phyloP scores from a whole-genome alignment of 495 filamentous ascomycete genomes.

The Aspergillus steynii region DNA sequence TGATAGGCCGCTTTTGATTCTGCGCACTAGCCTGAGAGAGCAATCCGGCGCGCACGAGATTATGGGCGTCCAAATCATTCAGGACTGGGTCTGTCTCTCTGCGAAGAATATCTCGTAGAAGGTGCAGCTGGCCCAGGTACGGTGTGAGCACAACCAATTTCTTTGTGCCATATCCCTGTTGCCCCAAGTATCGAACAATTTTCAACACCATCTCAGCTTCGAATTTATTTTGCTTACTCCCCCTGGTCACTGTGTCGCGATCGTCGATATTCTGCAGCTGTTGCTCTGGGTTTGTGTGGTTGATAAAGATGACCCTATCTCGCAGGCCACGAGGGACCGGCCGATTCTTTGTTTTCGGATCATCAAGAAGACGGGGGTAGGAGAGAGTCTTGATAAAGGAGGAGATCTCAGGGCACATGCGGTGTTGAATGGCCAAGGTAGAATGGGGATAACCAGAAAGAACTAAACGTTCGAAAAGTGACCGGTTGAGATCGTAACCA shows the following conservation, averaged over 20 bases:
- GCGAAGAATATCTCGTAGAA: constrained; percentile 54
- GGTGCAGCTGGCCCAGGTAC: constrained; percentile 67
- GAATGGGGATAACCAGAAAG: constrained; percentile 53
- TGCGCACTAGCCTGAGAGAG: constrained; percentile 55
- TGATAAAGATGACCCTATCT: constrained; percentile 64
- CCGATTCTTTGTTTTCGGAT: constrained; percentile 48
- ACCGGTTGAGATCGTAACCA: constrained; percentile 69
- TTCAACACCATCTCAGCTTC: constrained; percentile 69
- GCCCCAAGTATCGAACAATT: constrained; percentile 69
- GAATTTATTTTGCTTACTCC: constrained; percentile 63
- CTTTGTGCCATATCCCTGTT: constrained; percentile 71
- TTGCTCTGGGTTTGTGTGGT: constrained; percentile 58
- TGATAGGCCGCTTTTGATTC: constrained; percentile 50
- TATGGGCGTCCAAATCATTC: constrained; percentile 69
- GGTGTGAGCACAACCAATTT: constrained; percentile 72
- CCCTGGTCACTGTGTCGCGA: constrained; percentile 47
- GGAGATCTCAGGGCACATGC: constrained; percentile 74
- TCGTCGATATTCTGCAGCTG: constrained; percentile 41
- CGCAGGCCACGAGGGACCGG: constrained; percentile 58
- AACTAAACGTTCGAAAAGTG: constrained; percentile 72
- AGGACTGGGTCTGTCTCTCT: constrained; percentile 61
- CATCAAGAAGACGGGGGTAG: constrained; percentile 67
- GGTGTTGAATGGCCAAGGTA: constrained; percentile 62
- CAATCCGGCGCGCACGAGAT: constrained; percentile 66
- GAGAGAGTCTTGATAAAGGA: constrained; percentile 57